A percentile compares a stretch with the other conserved stretches of the same genome.
phyloP scores from a whole-genome alignment of 495 filamentous ascomycete species.

The Monascus purpureus region DNA sequence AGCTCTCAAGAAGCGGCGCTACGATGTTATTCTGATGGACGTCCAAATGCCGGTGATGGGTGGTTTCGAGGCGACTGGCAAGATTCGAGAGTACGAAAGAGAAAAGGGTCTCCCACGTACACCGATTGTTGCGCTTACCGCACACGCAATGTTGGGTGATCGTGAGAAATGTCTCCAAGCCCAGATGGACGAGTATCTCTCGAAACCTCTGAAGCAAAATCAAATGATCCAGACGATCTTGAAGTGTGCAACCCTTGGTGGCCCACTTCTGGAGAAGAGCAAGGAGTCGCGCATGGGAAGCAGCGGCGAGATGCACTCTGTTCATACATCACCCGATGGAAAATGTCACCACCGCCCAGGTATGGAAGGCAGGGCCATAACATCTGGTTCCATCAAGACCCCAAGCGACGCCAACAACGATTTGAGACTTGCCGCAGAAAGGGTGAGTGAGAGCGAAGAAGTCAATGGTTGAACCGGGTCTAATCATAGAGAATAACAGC shows the following conservation, averaged over 20 bases:
- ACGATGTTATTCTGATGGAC: constrained; percentile 97
- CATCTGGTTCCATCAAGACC: constrained; percentile 38
- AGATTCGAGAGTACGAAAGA: constrained; percentile 89
- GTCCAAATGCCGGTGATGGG: constrained; percentile 99
- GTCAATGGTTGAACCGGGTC: not conserved
- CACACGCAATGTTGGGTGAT: constrained; percentile 98
- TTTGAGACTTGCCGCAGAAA: constrained; percentile 54
- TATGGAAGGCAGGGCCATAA: constrained; percentile 41
- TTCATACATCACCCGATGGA: constrained; percentile 16
- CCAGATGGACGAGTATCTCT: constrained; percentile 98
- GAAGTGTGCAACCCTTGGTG: constrained; percentile 86
- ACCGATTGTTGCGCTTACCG: constrained; percentile 93
- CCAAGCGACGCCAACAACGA: constrained; percentile 46
- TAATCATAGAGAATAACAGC: constrained; percentile 1
- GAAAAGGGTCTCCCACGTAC: constrained; percentile 62
- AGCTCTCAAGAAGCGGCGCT: constrained; percentile 74
- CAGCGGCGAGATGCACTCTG: constrained; percentile 35
- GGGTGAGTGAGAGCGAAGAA: constrained; percentile 39
- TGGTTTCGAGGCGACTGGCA: constrained; percentile 93
- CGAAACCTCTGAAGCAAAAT: constrained; percentile 95
- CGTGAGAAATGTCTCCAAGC: constrained; percentile 96
- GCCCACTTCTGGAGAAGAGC: constrained; percentile 65
- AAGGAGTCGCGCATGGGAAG: constrained; percentile 43
- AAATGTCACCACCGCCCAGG: constrained; percentile 24
- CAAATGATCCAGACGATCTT: constrained; percentile 98